phyloP scores from a whole-genome alignment of 805 yeast genomes.

The Candida parachauliodes region DNA sequence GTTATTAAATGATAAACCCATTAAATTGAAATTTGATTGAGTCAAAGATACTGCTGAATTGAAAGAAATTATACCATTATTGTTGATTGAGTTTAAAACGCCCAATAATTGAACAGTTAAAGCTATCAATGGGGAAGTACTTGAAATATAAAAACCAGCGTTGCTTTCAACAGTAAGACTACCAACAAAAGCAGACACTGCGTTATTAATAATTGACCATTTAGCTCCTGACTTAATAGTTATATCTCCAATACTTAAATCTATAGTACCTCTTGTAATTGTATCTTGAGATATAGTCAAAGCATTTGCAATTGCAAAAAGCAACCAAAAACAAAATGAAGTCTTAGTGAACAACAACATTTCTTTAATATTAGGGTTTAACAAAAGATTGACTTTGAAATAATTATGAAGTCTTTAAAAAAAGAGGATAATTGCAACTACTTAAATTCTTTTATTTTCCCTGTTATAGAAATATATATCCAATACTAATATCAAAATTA shows the following conservation, averaged over 20 bases:
- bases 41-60: conserved; percentile 16
- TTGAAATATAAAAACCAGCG: conserved; percentile 23
- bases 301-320: conserved; percentile 3
- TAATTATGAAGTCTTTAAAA: background rate
- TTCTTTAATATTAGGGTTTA: background rate
- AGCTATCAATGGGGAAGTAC: conserved; percentile 8
- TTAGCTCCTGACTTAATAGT: conserved; percentile 19
- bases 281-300: conserved; percentile 12
- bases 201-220: conserved; percentile 25
- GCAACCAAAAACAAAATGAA: conserved; percentile 1
- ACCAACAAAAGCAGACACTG: conserved; percentile 20
- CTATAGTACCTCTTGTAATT: conserved; percentile 16
- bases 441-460: too few relatives aligned
- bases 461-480: too few relatives aligned
- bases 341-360: conserved; percentile 2
- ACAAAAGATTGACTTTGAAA: too few relatives aligned
- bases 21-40: conserved; percentile 16
- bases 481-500: too few relatives aligned
- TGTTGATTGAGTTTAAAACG: conserved; percentile 10
- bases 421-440: too few relatives aligned
- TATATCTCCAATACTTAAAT: conserved; percentile 17
- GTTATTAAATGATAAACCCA: conserved; percentile 16
- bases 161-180: conserved; percentile 16
- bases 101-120: conserved; percentile 15
- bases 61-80: conserved; percentile 20